Percentiles rank a stretch among this genome's conserved stretches.
These are phyloP conservation scores for Taiwanofungus camphoratus DNA, from an alignment of 1,284 basidiomycete species.

Conservation along the genomic window DNA sequence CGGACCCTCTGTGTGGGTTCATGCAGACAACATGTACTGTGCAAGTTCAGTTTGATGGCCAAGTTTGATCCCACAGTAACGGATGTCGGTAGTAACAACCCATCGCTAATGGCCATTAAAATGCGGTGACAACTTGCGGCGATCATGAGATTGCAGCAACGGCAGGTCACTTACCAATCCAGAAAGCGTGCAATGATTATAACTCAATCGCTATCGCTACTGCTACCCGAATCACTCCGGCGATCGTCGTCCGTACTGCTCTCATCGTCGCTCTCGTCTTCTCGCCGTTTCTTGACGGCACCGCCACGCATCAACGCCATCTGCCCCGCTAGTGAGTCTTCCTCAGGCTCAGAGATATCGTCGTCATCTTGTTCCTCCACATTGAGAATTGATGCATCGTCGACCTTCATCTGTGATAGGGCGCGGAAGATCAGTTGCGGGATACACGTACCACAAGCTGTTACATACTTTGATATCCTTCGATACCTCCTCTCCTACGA, in stretches of 20 bases:
- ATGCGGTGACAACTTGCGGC: no score
- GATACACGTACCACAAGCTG: slow-evolving; percentile 3
- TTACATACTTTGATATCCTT: slow-evolving; percentile 65
- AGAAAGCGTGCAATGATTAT: slow-evolving; percentile 16
- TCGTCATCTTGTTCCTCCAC: slow-evolving; percentile 70
- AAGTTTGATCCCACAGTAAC: no score
- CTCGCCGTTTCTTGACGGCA: slow-evolving; percentile 61
- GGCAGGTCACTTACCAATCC: no score
- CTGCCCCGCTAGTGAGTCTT: slow-evolving; percentile 93
- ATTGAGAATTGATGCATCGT: slow-evolving; percentile 57
- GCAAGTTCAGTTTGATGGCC: no score
- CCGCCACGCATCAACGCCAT: slow-evolving; percentile 97
- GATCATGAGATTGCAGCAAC: no score
- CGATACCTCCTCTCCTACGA: slow-evolving; percentile 77
- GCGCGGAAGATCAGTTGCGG: neutral
- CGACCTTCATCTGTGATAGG: slow-evolving; percentile 68
- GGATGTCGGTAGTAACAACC: no score
- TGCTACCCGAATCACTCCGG: slow-evolving; percentile 37
- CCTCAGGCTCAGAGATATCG: slow-evolving; percentile 94
- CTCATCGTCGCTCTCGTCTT: slow-evolving; percentile 40
- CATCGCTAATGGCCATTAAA: no score
- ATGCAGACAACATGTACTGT: no score
- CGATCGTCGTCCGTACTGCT: slow-evolving; percentile 44
- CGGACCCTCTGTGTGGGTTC: no score
- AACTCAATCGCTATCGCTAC: slow-evolving; percentile 25